These are phyloP conservation scores for Malassezia equina DNA, from an alignment of 1,284 basidiomycete genomes.

Conservation along the genomic window DNA sequence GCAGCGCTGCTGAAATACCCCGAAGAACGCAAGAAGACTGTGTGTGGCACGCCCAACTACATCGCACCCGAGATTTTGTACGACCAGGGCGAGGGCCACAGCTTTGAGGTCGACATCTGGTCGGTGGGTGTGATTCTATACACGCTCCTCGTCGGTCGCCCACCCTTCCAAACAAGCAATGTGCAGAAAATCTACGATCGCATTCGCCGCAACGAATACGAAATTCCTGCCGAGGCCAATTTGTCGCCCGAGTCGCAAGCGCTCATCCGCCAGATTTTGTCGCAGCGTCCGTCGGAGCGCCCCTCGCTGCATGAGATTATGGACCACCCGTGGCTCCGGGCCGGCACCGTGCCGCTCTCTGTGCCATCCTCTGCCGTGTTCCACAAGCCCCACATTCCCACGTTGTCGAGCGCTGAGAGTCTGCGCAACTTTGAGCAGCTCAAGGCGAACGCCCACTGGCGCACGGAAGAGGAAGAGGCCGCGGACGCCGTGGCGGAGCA, in stretches of 20 bases:
- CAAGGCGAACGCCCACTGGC: slow-evolving; percentile 33
- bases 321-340: slow-evolving; percentile 71
- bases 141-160: slow-evolving; percentile 81
- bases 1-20: slow-evolving; percentile 92
- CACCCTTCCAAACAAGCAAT: slow-evolving; percentile 95
- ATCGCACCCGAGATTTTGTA: slow-evolving; percentile 97
- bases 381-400: slow-evolving; percentile 63
- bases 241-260: slow-evolving; percentile 65
- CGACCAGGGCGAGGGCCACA: slow-evolving; percentile 87
- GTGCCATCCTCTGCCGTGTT: slow-evolving; percentile 72
- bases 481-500: slow-evolving; percentile 12
- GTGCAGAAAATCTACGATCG: slow-evolving; percentile 60
- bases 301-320: slow-evolving; percentile 78
- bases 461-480: slow-evolving; percentile 23
- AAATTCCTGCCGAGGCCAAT: slow-evolving; percentile 69
- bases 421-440: slow-evolving; percentile 34
- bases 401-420: slow-evolving; percentile 24
- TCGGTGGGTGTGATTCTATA: slow-evolving; percentile 88
- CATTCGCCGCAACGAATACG: slow-evolving; percentile 86
- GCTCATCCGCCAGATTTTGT: slow-evolving; percentile 75
- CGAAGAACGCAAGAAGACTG: slow-evolving; percentile 95
- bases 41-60: slow-evolving; percentile 97
- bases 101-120: slow-evolving; percentile 97
- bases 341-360: slow-evolving; percentile 67
- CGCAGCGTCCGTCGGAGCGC: slow-evolving; percentile 57